Percentiles rank a stretch among this genome's conserved stretches.
Conservation (phyloP, 371 early-diverging fungal genomes). For the Massospora cicadina region DNA sequence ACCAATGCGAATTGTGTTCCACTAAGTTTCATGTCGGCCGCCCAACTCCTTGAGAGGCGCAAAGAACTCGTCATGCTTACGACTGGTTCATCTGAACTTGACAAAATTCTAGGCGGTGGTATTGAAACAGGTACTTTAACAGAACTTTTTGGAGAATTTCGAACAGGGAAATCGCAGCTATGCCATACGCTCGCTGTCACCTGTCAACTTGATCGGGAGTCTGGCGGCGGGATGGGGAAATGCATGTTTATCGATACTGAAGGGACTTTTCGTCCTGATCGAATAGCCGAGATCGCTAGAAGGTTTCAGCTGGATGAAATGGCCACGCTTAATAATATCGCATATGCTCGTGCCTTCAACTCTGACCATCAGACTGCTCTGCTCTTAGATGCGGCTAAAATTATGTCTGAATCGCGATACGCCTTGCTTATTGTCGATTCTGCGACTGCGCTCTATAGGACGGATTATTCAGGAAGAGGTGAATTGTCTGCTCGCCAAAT, state of each 20-base stretch:
- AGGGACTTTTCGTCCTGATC: conserved; percentile 94
- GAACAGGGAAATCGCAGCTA: conserved; percentile 98
- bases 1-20: conserved; percentile 46
- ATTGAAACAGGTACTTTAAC: conserved; percentile 98
- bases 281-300: conserved; percentile 82
- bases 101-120: conserved; percentile 91
- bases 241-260: conserved; percentile 99
- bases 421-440: conserved; percentile 91
- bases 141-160: conserved; percentile 99
- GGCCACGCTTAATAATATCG: conserved; percentile 89
- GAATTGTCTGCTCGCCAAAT: conserved; percentile 96
- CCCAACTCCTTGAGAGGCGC: conserved; percentile 81
- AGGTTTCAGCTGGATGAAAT: conserved; percentile 73
- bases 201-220: conserved; percentile 75
- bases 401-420: conserved; percentile 93
- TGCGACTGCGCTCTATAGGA: conserved; percentile 93
- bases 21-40: conserved; percentile 96
- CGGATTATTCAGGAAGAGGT: conserved; percentile 96
- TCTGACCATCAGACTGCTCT: conserved; percentile 93
- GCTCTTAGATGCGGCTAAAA: conserved; percentile 80
- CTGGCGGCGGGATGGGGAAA: conserved; percentile 94
- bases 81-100: conserved; percentile 92
- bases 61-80: conserved; percentile 74
- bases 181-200: conserved; percentile 98
- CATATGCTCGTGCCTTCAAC: conserved; percentile 94